phyloP scores from a whole-genome alignment of 2,329 filamentous ascomycete species.

The Metarhizium brunneum region DNA sequence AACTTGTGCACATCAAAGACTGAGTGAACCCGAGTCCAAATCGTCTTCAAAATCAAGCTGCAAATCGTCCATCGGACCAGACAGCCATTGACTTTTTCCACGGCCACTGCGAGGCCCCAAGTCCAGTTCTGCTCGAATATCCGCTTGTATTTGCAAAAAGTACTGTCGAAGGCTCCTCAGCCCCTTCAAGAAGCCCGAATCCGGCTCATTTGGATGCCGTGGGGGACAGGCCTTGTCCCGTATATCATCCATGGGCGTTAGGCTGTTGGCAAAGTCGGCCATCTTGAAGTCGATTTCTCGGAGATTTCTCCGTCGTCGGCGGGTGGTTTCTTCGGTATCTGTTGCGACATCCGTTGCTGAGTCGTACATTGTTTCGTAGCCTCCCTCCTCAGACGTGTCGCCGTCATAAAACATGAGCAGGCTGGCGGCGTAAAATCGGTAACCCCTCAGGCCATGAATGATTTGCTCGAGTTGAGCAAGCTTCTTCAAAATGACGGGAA shows the following conservation, averaged over 20 bases:
- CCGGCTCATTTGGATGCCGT: conserved; percentile 67
- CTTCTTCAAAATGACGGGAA: conserved; percentile 79
- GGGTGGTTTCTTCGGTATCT: conserved; percentile 45
- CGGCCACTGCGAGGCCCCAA: conserved; percentile 25
- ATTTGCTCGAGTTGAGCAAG: conserved; percentile 75
- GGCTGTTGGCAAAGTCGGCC: conserved; percentile 96
- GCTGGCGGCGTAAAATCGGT: conserved; percentile 92
- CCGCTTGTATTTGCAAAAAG: conserved; percentile 78
- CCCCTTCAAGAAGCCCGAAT: conserved; percentile 82
- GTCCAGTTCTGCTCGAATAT: conserved; percentile 51
- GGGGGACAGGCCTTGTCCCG: conserved; percentile 65
- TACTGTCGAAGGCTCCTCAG: conserved; percentile 71
- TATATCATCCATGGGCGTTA: conserved; percentile 73
- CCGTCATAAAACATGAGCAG: conserved; percentile 94
- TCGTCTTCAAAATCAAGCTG: conserved; percentile 21
- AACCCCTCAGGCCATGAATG: conserved; percentile 68
- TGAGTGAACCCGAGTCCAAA: conserved; percentile 1
- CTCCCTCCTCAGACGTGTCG: conserved; percentile 44
- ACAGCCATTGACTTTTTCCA: conserved; percentile 8
- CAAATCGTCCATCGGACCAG: conserved; percentile 11
- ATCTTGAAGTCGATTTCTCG: conserved; percentile 85
- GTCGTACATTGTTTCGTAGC: conserved; percentile 43
- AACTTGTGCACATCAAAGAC: background rate
- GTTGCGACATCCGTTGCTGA: conserved; percentile 51
- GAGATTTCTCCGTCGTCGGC: conserved; percentile 37